These are phyloP conservation scores for Yamadazyma oceani DNA, from an alignment of 1,139 yeast species.

Conservation along the genomic window DNA sequence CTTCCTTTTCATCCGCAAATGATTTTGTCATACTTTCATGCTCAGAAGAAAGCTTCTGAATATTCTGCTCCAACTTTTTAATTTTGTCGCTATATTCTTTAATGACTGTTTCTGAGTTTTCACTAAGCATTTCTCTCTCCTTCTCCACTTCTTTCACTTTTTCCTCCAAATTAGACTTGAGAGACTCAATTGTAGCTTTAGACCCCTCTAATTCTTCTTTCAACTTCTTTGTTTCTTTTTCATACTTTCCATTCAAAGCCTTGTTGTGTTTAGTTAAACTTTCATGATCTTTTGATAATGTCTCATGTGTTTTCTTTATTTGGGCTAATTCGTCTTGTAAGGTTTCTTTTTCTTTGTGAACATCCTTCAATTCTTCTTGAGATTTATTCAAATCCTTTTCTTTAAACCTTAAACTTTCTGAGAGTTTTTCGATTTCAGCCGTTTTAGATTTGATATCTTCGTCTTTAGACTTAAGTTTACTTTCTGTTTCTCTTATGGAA, in stretches of 20 bases:
- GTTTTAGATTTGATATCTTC: neutral
- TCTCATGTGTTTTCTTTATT: conserved; percentile 12
- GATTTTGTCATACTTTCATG: conserved; percentile 12
- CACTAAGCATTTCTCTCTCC: conserved; percentile 47
- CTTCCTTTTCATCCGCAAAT: conserved; percentile 8
- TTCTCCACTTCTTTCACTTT: conserved; percentile 48
- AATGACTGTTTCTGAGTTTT: conserved; percentile 49
- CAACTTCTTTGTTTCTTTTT: conserved; percentile 5
- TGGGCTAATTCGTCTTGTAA: conserved; percentile 1
- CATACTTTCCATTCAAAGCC: conserved; percentile 4
- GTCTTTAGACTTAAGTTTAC: neutral
- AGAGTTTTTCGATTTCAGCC: neutral
- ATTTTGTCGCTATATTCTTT: conserved; percentile 51
- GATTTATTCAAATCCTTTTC: neutral
- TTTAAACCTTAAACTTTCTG: neutral
- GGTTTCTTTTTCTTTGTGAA: neutral
- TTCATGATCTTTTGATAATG: conserved; percentile 7
- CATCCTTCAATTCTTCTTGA: neutral
- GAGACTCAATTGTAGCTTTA: conserved; percentile 7
- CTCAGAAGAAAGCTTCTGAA: conserved; percentile 14
- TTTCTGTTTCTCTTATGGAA: neutral
- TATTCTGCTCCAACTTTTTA: conserved; percentile 22
- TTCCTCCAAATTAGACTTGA: conserved; percentile 21
- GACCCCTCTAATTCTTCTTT: conserved; percentile 6
- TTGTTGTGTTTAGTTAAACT: conserved; percentile 10